Percentiles rank a stretch among this genome's conserved stretches.
phyloP scores from a whole-genome alignment of 2,329 filamentous ascomycete genomes.

The Ophiostoma quercus region DNA sequence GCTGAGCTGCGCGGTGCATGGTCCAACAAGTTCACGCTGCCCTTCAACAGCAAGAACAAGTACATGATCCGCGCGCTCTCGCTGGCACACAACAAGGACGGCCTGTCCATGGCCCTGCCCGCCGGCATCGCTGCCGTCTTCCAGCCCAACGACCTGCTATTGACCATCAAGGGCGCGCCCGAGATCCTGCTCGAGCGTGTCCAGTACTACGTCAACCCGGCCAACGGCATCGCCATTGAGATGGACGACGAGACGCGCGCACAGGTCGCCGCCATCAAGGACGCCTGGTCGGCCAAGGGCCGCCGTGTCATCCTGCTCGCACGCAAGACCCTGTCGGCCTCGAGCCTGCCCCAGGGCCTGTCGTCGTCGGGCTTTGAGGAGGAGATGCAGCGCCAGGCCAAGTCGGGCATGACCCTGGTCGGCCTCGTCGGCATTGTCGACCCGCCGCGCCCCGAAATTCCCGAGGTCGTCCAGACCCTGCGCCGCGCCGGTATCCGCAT shows the following conservation, averaged over 20 bases:
- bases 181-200: conserved; percentile 66
- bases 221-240: conserved; percentile 48
- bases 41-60: conserved; percentile 81
- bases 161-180: conserved; percentile 76
- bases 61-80: conserved; percentile 66
- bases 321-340: conserved; percentile 49
- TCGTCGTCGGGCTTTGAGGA: conserved; percentile 51
- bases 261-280: conserved; percentile 55
- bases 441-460: conserved; percentile 68
- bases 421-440: conserved; percentile 76
- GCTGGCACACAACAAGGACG: conserved; percentile 35
- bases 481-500: conserved; percentile 67
- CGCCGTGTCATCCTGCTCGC: conserved; percentile 64
- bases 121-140: conserved; percentile 35
- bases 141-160: conserved; percentile 40
- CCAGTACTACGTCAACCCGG: conserved; percentile 47
- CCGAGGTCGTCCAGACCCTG: conserved; percentile 59
- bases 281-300: conserved; percentile 63
- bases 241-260: conserved; percentile 44
- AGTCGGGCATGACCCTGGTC: conserved; percentile 59
- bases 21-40: conserved; percentile 61
- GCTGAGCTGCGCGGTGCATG: conserved; percentile 56
- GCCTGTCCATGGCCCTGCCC: conserved; percentile 38
- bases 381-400: conserved; percentile 51
- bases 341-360: conserved; percentile 37